phyloP scores from a whole-genome alignment of 768 basidiomycete species.

The Albatrellus ellisii region DNA sequence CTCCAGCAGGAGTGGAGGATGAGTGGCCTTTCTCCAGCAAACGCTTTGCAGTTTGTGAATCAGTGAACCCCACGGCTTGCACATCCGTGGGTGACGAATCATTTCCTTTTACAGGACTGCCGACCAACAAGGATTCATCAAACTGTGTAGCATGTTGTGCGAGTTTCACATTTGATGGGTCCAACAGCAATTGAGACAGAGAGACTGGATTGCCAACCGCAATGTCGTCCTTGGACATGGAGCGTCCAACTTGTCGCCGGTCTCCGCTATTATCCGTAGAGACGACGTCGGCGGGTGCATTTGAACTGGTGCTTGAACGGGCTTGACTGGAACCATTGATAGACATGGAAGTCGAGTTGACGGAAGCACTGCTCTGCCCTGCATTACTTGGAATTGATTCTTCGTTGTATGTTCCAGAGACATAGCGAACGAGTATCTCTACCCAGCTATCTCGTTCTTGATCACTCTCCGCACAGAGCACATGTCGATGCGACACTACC shows the following conservation, averaged over 20 bases:
- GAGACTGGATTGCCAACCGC: constrained; percentile 39
- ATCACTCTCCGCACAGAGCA: constrained; percentile 95
- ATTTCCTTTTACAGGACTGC: constrained; percentile 27
- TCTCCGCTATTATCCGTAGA: constrained; percentile 15
- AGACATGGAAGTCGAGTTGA: constrained; percentile 11
- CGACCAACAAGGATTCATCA: constrained; percentile 17
- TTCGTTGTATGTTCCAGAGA: constrained; percentile 69
- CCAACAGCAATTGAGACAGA: constrained; percentile 40
- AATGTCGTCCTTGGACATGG: constrained; percentile 47
- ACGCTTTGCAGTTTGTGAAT: constrained; percentile 28
- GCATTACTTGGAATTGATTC: constrained; percentile 33
- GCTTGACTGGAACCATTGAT: constrained; percentile 26
- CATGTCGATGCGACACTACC: constrained; percentile 66
- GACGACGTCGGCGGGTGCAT: constrained; percentile 27
- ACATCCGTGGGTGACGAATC: constrained; percentile 35
- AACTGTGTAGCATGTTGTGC: constrained; percentile 32
- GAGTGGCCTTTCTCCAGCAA: constrained; percentile 34
- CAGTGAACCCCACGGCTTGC: constrained; percentile 20
- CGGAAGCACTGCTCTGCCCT: constrained; percentile 9
- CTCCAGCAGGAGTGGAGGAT: constrained; percentile 24
- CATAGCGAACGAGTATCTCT: constrained; percentile 81
- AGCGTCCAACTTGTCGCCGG: constrained; percentile 19
- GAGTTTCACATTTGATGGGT: constrained; percentile 43
- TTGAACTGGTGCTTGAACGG: constrained; percentile 44
- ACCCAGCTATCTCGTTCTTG: constrained; percentile 91